A percentile compares a stretch with the other conserved stretches of the same genome.
Evolutionary conservation across 805 yeast genomes (phyloP).

Genomic region (Saturnispora besseyi): DNA sequence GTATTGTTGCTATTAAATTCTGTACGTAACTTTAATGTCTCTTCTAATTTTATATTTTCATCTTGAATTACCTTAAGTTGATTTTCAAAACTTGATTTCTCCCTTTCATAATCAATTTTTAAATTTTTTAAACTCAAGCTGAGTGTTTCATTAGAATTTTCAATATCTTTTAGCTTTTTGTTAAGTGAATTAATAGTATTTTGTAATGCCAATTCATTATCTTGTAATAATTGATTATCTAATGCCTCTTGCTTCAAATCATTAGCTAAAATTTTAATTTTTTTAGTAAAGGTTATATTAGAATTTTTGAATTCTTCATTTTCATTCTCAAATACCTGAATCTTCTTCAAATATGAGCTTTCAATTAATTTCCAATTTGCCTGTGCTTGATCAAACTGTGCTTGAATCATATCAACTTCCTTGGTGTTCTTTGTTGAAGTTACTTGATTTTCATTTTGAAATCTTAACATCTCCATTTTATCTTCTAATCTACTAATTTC

Average conservation of each 20-base stretch:
- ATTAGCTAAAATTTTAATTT: slow-evolving; percentile 24
- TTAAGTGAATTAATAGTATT: slow-evolving; percentile 17
- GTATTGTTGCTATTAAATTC: slow-evolving; percentile 4
- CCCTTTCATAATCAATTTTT: slow-evolving; percentile 24
- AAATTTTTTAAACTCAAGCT: slow-evolving; percentile 4
- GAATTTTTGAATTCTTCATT: slow-evolving; percentile 30
- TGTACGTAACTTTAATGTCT: slow-evolving; percentile 11
- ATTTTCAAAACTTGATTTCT: slow-evolving; percentile 19
- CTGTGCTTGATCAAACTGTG: slow-evolving; percentile 66
- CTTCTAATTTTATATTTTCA: slow-evolving; percentile 19
- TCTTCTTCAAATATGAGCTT: slow-evolving; percentile 44
- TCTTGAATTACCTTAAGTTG: slow-evolving; percentile 22
- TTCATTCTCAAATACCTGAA: slow-evolving; percentile 37
- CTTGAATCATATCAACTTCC: slow-evolving; percentile 42
- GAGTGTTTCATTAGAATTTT: slow-evolving; percentile 24
- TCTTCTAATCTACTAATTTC: slow-evolving; percentile 57
- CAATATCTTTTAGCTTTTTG: slow-evolving; percentile 13
- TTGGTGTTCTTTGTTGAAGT: background rate
- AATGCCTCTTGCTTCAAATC: slow-evolving; percentile 30
- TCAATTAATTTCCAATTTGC: slow-evolving; percentile 82
- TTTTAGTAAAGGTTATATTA: slow-evolving; percentile 23
- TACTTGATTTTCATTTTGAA: slow-evolving; percentile 42
- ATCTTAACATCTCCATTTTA: slow-evolving; percentile 59
- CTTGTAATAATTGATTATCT: slow-evolving; percentile 22
- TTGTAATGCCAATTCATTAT: slow-evolving; percentile 18